phyloP scores from a whole-genome alignment of 2,329 filamentous ascomycete genomes.

The Lachnellula suecica region DNA sequence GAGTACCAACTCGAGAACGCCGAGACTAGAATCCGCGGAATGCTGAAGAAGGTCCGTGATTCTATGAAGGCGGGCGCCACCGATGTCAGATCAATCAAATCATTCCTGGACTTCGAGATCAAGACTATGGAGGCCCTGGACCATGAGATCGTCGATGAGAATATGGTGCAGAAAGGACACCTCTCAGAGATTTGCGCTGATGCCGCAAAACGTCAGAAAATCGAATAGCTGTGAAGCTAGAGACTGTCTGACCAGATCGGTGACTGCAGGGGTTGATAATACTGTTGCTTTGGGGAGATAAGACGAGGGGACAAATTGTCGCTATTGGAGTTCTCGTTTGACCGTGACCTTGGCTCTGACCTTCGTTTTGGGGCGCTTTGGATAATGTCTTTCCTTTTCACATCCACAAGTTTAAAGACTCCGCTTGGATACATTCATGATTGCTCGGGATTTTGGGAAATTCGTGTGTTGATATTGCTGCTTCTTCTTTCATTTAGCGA shows the following conservation, averaged over 20 bases:
- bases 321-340: too few relatives aligned
- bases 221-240: slow-evolving; percentile 8
- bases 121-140: slow-evolving; percentile 29
- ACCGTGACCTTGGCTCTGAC: too few relatives aligned
- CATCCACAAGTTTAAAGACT: background rate
- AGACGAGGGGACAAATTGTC: too few relatives aligned
- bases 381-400: background rate
- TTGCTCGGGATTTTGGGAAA: background rate
- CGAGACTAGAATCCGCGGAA: slow-evolving; percentile 34
- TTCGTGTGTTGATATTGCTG: background rate
- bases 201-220: slow-evolving; percentile 23
- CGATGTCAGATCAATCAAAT: slow-evolving; percentile 35
- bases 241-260: background rate
- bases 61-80: slow-evolving; percentile 34
- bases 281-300: background rate
- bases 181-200: slow-evolving; percentile 28
- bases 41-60: slow-evolving; percentile 35
- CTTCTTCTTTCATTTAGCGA: background rate
- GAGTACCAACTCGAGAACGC: slow-evolving; percentile 40
- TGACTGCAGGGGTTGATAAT: too few relatives aligned
- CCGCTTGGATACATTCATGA: background rate
- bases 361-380: background rate
- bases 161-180: slow-evolving; percentile 27
- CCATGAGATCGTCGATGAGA: slow-evolving; percentile 34
- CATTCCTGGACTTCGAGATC: slow-evolving; percentile 37